These are phyloP conservation scores for Clarireedia homoeocarpa DNA, from an alignment of 2,329 filamentous ascomycete species.

Conservation along the genomic window DNA sequence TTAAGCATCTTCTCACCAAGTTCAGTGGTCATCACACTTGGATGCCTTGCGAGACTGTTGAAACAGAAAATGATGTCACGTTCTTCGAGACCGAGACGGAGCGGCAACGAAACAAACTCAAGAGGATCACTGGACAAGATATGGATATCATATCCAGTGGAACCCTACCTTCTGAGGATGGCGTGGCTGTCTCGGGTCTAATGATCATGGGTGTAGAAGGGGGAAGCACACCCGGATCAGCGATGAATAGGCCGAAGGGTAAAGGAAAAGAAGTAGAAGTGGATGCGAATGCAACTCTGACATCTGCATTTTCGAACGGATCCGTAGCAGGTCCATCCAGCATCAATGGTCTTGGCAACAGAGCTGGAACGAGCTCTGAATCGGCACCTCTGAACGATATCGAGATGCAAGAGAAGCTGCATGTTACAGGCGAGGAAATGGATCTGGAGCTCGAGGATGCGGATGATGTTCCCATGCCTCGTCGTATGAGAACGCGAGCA, in stretches of 20 bases:
- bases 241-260: background rate
- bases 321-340: background rate
- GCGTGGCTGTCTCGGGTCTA: conserved; percentile 3
- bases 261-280: background rate
- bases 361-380: background rate
- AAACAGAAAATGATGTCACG: conserved; percentile 47
- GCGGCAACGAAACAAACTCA: conserved; percentile 17
- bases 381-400: conserved; percentile 3
- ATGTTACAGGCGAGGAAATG: background rate
- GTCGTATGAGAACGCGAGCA: conserved; percentile 47
- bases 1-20: conserved; percentile 65
- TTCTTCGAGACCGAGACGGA: conserved; percentile 35
- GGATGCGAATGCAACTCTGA: background rate
- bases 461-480: conserved; percentile 35
- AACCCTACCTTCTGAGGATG: conserved; percentile 19
- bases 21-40: conserved; percentile 69
- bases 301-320: background rate
- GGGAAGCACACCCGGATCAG: conserved; percentile 1
- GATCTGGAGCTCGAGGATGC: conserved; percentile 21
- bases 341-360: background rate
- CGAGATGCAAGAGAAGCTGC: conserved; percentile 10
- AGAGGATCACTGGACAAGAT: conserved; percentile 18
- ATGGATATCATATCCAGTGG: conserved; percentile 23
- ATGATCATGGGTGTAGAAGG: conserved; percentile 7
- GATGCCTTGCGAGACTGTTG: conserved; percentile 52